Percentiles rank a stretch among this genome's conserved stretches.
Conservation (phyloP, 441 rosid species). For the Capsella rubella region DNA sequence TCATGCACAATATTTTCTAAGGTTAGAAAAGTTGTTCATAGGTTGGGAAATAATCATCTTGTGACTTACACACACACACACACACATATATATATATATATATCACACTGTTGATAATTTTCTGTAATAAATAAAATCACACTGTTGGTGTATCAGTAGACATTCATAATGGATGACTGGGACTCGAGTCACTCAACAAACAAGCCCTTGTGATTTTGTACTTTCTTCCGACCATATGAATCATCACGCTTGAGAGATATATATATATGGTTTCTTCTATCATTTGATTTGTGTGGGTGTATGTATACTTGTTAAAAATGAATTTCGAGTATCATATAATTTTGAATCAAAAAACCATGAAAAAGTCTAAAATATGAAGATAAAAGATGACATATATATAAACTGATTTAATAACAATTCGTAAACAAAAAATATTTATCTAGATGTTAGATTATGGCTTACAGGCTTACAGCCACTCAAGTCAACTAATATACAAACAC, state of each 20-base stretch:
- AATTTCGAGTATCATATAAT: neutral
- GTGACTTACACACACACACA: neutral
- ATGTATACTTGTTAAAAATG: neutral
- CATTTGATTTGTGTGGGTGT: neutral
- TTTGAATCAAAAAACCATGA: neutral
- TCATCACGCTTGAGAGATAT: slow-evolving; percentile 25
- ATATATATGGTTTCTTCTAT: neutral
- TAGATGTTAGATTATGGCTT: neutral
- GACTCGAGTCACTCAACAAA: slow-evolving; percentile 41
- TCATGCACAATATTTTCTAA: neutral
- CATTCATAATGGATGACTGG: slow-evolving; percentile 44
- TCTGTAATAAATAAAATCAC: slow-evolving; percentile 23
- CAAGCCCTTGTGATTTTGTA: slow-evolving; percentile 34
- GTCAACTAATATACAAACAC: slow-evolving; percentile 42
- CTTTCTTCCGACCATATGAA: slow-evolving; percentile 33
- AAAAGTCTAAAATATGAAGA: neutral
- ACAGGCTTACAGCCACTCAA: slow-evolving; percentile 34
- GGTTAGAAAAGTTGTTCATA: slow-evolving; percentile 10
- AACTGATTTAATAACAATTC: neutral
- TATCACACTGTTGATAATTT: neutral
- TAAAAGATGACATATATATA: too few species aligned
- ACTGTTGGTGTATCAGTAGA: slow-evolving; percentile 29
- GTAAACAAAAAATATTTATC: neutral
- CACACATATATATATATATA: neutral
- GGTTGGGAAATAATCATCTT: slow-evolving; percentile 28